Conservation (phyloP, 179 eudicot species). For the Silene vulgaris region DNA sequence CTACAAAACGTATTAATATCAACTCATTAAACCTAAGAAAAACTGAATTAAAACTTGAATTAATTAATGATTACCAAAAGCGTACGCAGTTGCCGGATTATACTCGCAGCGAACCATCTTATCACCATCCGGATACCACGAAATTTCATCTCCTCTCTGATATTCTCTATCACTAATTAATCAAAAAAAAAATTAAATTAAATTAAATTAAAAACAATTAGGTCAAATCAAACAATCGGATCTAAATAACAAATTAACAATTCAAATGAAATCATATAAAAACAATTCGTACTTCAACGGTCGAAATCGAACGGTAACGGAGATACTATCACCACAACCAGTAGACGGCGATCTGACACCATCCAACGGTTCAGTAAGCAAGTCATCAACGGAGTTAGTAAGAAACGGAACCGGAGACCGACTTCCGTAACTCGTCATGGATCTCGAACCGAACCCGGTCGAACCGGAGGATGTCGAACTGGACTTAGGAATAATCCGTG, state of each 20-base stretch:
- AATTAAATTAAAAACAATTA: background rate
- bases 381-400: conserved; percentile 42
- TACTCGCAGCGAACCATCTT: conserved; percentile 79
- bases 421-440: conserved; percentile 43
- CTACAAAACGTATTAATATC: background rate
- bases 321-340: conserved; percentile 60
- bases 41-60: background rate
- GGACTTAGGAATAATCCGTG: conserved; percentile 41
- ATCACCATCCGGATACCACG: conserved; percentile 94
- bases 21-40: background rate
- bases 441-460: conserved; percentile 44
- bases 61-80: conserved; percentile 53
- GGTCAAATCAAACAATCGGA: conserved; percentile 25
- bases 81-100: conserved; percentile 83
- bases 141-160: conserved; percentile 70
- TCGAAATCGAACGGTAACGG: conserved; percentile 89
- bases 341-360: conserved; percentile 38
- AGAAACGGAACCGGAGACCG: conserved; percentile 37
- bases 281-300: conserved; percentile 58
- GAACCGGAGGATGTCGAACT: conserved; percentile 19
- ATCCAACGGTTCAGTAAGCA: conserved; percentile 51
- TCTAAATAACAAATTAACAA: conserved; percentile 22
- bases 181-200: background rate
- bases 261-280: background rate
- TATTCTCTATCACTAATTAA: conserved; percentile 68